phyloP scores from a whole-genome alignment of 257 asterid genomes.

The Jaltomata sinuosa region DNA sequence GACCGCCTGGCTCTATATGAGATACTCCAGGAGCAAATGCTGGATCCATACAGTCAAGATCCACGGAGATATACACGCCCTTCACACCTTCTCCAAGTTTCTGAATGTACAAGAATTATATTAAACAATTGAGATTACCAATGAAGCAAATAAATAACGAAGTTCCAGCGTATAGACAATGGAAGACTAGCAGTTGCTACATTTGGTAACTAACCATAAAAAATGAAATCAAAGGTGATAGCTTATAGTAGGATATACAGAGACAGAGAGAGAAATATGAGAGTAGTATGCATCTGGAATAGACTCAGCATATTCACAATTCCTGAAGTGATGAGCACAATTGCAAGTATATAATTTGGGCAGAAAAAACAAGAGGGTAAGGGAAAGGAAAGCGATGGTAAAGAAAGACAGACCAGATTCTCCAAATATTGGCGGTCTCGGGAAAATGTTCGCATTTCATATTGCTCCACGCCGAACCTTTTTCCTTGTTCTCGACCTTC shows the following conservation, averaged over 20 bases:
- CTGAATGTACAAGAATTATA: conserved; percentile 27
- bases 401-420: conserved; percentile 58
- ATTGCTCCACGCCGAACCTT: conserved; percentile 95
- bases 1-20: conserved; percentile 98
- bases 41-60: conserved; percentile 89
- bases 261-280: background rate
- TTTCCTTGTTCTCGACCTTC: conserved; percentile 99
- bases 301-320: background rate
- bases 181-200: background rate
- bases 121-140: background rate
- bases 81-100: conserved; percentile 95
- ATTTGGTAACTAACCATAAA: background rate
- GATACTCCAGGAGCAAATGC: conserved; percentile 99
- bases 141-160: background rate
- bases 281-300: background rate
- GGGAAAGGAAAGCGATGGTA: background rate
- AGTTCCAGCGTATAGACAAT: background rate
- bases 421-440: conserved; percentile 62
- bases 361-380: background rate
- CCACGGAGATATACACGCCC: conserved; percentile 91
- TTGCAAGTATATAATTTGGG: background rate
- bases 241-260: background rate
- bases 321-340: background rate
- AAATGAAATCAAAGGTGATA: background rate
- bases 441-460: conserved; percentile 91